Evolutionary conservation across 1,284 basidiomycete species (phyloP), one percentile per base, ranked within the genome.

Genomic region (Bjerkandera adusta): DNA sequence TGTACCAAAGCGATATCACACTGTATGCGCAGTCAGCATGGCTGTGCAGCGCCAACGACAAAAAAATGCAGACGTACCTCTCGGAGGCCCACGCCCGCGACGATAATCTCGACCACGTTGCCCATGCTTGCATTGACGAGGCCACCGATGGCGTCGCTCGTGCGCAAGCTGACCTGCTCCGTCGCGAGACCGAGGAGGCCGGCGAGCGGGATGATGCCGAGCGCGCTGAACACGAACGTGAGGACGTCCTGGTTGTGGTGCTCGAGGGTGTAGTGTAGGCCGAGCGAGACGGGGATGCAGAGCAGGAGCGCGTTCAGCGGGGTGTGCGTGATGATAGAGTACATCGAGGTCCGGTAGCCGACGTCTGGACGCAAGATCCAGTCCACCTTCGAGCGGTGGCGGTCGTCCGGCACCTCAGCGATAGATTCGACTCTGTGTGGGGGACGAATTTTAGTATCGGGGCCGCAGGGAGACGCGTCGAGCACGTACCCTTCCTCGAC

Each of bases 1-100:
- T 84, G 83, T 1, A 85, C 81, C 42, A 85, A 74, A 50, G 77
- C 75, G 22, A 85, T 67, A 56, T 83, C 75, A 49, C 81, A 82
- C 68, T 82, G 15, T 7, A n/a, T n/a, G 6, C 20, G 15, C 12
- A 72, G 64, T 1, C 70, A 67, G 39, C 68, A 59, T 30, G 8
- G 8, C 7, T 36, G 8, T 50, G 73, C 66, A 54, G 67, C 64
- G 40, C 66, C 63, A 45, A 62, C 61, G 40, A 66, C 58, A 45
- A 21, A 33, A 24, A 27, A 21, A 37, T 33, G 38, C 38, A 20
- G 18, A 58, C 62, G 33, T 26, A 70, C 70, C 57, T 66, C 49
- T 37, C 64, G 63, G 39, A 74, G 59, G 11, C 71, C 69, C 43
- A 73, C 71, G 39, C 67, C 71, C 13, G 72, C 67, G 38, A 73